Conservation (phyloP, 768 basidiomycete genomes). For the Cytidiella melzeri region DNA sequence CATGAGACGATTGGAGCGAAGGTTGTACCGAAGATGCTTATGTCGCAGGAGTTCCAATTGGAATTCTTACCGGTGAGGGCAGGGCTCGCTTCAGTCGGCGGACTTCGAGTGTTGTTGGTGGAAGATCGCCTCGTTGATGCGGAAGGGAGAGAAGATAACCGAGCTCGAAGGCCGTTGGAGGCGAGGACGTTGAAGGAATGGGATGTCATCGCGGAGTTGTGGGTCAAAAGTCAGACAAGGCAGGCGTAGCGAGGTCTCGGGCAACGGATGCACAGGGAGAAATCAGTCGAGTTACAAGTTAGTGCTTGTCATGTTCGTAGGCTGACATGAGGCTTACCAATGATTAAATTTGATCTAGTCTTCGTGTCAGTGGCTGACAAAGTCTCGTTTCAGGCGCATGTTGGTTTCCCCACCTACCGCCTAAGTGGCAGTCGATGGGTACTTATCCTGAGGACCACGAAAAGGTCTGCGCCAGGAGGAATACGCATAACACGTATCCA, state of each 20-base stretch:
- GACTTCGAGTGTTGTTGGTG: constrained; percentile 62
- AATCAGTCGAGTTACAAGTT: no score
- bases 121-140: constrained; percentile 45
- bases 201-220: constrained; percentile 65
- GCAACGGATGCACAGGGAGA: no score
- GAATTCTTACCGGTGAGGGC: constrained; percentile 50
- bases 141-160: constrained; percentile 17
- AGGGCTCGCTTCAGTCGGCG: constrained; percentile 63
- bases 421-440: not conserved
- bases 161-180: constrained; percentile 16
- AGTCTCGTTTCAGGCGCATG: constrained; percentile 3
- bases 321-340: no score
- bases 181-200: constrained; percentile 61
- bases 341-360: no score
- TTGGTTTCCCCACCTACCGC: constrained; percentile 4
- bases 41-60: constrained; percentile 55
- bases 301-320: no score
- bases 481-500: not conserved
- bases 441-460: constrained; percentile 10
- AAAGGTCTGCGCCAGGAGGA: constrained; percentile 9
- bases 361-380: no score
- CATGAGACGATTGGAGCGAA: constrained; percentile 9
- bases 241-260: not conserved
- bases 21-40: constrained; percentile 19
- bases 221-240: constrained; percentile 36